Evolutionary conservation across 2,329 filamentous ascomycete genomes (phyloP), one percentile per base, ranked within the genome.

Genomic region (Sporothrix luriei): DNA sequence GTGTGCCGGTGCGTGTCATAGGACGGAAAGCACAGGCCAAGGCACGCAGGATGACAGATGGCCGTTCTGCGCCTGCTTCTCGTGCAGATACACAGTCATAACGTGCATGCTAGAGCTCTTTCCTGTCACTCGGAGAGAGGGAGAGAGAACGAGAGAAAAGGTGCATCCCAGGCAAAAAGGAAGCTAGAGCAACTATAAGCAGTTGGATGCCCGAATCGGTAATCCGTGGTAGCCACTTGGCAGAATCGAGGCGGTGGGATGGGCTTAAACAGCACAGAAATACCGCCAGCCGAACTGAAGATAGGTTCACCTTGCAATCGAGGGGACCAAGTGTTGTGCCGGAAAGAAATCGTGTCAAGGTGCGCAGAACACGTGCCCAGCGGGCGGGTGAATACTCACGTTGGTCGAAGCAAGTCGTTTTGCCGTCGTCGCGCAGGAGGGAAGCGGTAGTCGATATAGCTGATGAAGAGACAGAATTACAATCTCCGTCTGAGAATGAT

Each of bases 41-140:
- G 62, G 46, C 46, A 40, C 46, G 24, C 26, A 65, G 24, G 62
- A 65, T 65, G 62, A 65, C 48, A 66, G 49, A 52, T 40, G 62
- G 33, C 64, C 5, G 49, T 24, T 64, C 40, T 51, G 62, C 26
- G 29, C 51, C 62, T 65, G 62, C 46, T 46, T 33, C 29, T 43
- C 38, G 13, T 19, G 64, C 49, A 66, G 64, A 48, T 33, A 33
- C 38, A 62, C 24, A 48, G 61, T 49, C 61, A 52, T 65, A 51
- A 46, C 46, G 51, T 52, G 62, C 62, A 65, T 33, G 10, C 62
- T 21, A 26, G n/a, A 46, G 29, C 62, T 51, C 46, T 52, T 43
- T 49, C 43, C 57, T 24, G 6, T 40, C 24, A 3, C 57, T 61
- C 38, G 38, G 38, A 61, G n/a, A 61, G 19, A 61, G 33, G 1